These are phyloP conservation scores for Delonix regia DNA, from an alignment of 306 rosid genomes.

Conservation along the genomic window DNA sequence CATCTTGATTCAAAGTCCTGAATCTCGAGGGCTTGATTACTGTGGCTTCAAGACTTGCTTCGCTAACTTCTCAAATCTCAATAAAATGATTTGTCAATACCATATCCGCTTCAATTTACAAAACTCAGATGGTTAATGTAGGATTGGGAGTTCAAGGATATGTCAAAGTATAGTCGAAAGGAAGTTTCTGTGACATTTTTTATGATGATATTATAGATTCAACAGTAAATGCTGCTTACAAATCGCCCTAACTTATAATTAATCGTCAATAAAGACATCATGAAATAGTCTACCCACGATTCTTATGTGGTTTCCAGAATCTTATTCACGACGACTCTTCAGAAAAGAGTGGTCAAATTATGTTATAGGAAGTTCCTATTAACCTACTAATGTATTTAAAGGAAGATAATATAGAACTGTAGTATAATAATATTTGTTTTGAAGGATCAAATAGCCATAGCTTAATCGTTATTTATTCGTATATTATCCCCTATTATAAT, in stretches of 20 bases:
- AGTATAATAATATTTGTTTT: neutral
- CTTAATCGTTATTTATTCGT: neutral
- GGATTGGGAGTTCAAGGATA: neutral
- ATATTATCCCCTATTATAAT: neutral
- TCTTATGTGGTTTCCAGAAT: neutral
- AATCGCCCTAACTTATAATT: too few species aligned
- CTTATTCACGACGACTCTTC: too few species aligned
- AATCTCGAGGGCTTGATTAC: neutral
- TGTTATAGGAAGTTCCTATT: neutral
- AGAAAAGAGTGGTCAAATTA: too few species aligned
- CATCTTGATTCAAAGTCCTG: constrained; percentile 10
- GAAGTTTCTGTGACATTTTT: neutral
- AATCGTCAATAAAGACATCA: too few species aligned
- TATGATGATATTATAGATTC: too few species aligned
- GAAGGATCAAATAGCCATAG: neutral
- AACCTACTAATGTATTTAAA: too few species aligned
- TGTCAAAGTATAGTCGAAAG: neutral
- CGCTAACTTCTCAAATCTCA: neutral
- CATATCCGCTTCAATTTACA: too few species aligned
- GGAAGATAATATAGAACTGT: neutral
- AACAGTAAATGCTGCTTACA: too few species aligned
- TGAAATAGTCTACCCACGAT: too few species aligned
- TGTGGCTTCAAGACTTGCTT: too few species aligned
- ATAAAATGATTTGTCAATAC: too few species aligned
- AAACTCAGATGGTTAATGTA: too few species aligned